A percentile compares a stretch with the other conserved stretches of the same genome.
Conservation (phyloP, 2,329 filamentous ascomycete genomes). For the Neodidymelliopsis sp. region DNA sequence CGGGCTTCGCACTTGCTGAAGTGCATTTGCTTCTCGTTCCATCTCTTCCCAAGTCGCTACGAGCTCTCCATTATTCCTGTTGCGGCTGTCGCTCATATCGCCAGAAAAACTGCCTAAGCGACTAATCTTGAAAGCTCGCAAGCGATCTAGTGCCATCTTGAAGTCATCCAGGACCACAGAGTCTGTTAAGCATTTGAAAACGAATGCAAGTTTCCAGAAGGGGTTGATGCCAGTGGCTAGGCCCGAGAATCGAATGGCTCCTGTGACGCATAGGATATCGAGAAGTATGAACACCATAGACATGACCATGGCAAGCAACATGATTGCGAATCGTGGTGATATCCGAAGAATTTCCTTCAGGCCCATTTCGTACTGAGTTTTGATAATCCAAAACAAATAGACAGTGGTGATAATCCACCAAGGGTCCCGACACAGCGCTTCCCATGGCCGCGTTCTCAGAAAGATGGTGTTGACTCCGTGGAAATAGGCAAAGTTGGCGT, state of each 20-base stretch:
- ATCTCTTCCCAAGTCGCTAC: slow-evolving; percentile 46
- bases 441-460: slow-evolving; percentile 63
- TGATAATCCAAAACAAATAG: slow-evolving; percentile 69
- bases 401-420: slow-evolving; percentile 72
- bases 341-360: slow-evolving; percentile 65
- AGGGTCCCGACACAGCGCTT: slow-evolving; percentile 69
- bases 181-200: slow-evolving; percentile 73
- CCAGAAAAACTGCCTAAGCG: slow-evolving; percentile 48
- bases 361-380: slow-evolving; percentile 66
- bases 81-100: slow-evolving; percentile 45
- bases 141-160: slow-evolving; percentile 63
- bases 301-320: slow-evolving; percentile 67
- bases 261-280: slow-evolving; percentile 67
- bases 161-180: slow-evolving; percentile 73
- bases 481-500: slow-evolving; percentile 71
- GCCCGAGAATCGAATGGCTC: slow-evolving; percentile 50
- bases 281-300: slow-evolving; percentile 67
- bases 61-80: slow-evolving; percentile 38
- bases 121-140: slow-evolving; percentile 55
- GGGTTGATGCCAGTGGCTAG: slow-evolving; percentile 66
- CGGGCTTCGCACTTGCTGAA: slow-evolving; percentile 35
- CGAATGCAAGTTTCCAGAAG: slow-evolving; percentile 70
- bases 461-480: slow-evolving; percentile 64
- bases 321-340: slow-evolving; percentile 69
- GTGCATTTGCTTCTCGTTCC: slow-evolving; percentile 39